Conservation (phyloP, 208 protist species). For the Crithidia acanthocephali region DNA sequence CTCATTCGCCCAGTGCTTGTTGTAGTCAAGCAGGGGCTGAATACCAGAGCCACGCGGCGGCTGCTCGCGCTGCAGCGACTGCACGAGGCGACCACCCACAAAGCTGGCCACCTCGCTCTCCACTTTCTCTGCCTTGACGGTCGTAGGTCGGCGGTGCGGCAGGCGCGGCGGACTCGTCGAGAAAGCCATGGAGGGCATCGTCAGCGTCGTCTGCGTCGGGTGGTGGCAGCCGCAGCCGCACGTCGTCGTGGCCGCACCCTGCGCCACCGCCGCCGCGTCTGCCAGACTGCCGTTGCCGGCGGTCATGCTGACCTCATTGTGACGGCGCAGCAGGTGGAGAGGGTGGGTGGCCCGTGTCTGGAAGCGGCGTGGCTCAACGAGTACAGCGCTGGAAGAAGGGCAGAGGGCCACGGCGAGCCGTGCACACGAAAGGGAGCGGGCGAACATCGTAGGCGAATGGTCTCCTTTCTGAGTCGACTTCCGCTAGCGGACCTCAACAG, state of each 20-base stretch:
- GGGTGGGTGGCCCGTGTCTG: slow-evolving; percentile 23
- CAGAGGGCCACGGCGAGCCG: not conserved
- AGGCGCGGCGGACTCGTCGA: slow-evolving; percentile 15
- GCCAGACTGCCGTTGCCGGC: slow-evolving; percentile 10
- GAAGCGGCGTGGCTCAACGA: slow-evolving; percentile 8
- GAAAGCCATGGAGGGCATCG: slow-evolving; percentile 26
- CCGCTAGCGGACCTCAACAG: too few species aligned
- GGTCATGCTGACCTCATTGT: slow-evolving; percentile 9
- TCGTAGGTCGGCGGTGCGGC: not conserved
- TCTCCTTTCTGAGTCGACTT: too few species aligned
- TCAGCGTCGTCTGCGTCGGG: slow-evolving; percentile 20
- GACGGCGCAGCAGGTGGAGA: slow-evolving; percentile 23
- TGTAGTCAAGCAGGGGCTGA: slow-evolving; percentile 86
- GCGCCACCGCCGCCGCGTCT: slow-evolving; percentile 6
- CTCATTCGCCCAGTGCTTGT: slow-evolving; percentile 86
- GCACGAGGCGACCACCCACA: slow-evolving; percentile 51
- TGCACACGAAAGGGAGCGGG: not conserved
- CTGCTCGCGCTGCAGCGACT: slow-evolving; percentile 64
- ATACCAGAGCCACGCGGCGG: slow-evolving; percentile 73
- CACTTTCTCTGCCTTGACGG: not conserved
- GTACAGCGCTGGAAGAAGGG: not conserved
- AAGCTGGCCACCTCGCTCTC: slow-evolving; percentile 38
- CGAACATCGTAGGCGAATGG: too few species aligned
- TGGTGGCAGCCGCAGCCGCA: slow-evolving; percentile 37
- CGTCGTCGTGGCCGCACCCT: slow-evolving; percentile 9